Base-by-base conservation (phyloP, 2,329 filamentous ascomycete genomes). In the Achaetomium macrosporum region DNA sequence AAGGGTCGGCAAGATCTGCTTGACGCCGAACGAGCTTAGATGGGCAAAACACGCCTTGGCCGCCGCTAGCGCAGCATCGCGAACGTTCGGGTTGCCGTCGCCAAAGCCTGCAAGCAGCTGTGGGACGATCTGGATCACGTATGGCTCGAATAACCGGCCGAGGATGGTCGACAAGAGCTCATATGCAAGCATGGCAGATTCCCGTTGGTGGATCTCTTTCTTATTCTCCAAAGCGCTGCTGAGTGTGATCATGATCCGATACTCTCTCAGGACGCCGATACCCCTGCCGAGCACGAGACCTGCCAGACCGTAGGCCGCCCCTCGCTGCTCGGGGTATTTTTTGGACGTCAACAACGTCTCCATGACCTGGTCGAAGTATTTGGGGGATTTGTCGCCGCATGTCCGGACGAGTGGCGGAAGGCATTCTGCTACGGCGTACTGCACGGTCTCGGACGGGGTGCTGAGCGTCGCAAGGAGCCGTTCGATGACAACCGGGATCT, bases 381-480 rank as follows among this genome's bases (percentile, higher is more conserved):
- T 82, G 33, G 84, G 81, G 3, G 87, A 84, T 64, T 92, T 87
- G 56, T 91, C 83, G 30, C 81, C 81, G 43, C 87, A 92, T 2
- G 89, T 86, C 53, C 83, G 84, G 31, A 99, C 83, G n/a, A 99
- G 77, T 1, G 93, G 91, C 13, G 93, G 92, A 19, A 99, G 75
- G 63, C 93, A 99, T 64, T 93, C 89, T 3, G 95, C 90, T 54
- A 97, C 91, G 43, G 93, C 93, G 66, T 93, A 96, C 69, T 99
- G 93, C 1, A 99, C 93, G 15, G 89, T 91, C 69, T 99, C 93
- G 0, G 93, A 97, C 29, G 93, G 93, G 12, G 92, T 97, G 68
- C 87, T 93, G 42, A 99, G 76, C 7, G 95, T 96, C 19, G 84
- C 82, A 51, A 99, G 77, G 19, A 99, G 76, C 57, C 90, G 83